Conservation (phyloP, 2,329 filamentous ascomycete genomes). For the Emergomyces pasteurianus region DNA sequence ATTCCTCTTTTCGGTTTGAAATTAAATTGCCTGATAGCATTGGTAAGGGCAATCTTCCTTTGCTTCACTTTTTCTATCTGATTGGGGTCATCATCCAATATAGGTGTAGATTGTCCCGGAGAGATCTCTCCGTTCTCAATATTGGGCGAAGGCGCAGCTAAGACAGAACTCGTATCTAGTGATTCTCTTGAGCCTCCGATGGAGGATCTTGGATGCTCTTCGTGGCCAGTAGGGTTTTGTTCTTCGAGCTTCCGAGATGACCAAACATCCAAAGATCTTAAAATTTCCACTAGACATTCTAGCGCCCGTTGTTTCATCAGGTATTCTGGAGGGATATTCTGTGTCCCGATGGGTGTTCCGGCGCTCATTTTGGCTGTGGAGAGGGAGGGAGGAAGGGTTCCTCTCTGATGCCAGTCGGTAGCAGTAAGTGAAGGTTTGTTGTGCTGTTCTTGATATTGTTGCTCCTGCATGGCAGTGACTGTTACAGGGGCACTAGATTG, state of each 20-base stretch:
- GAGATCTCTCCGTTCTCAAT: slow-evolving; percentile 44
- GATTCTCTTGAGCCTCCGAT: slow-evolving; percentile 56
- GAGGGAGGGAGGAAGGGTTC: slow-evolving; percentile 75
- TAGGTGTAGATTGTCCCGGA: slow-evolving; percentile 50
- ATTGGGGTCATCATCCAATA: slow-evolving; percentile 77
- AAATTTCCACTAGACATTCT: slow-evolving; percentile 75
- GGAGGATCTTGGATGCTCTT: slow-evolving; percentile 32
- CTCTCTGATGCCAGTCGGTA: slow-evolving; percentile 74
- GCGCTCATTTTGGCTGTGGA: slow-evolving; percentile 64
- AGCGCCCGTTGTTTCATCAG: slow-evolving; percentile 80
- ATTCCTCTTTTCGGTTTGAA: slow-evolving; percentile 94
- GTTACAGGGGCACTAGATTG: slow-evolving; percentile 69
- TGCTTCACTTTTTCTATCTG: slow-evolving; percentile 93
- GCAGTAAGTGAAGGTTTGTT: slow-evolving; percentile 46
- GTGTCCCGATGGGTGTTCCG: slow-evolving; percentile 32
- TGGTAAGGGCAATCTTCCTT: slow-evolving; percentile 79
- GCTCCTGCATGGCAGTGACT: slow-evolving; percentile 66
- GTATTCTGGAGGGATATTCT: slow-evolving; percentile 76
- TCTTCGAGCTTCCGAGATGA: slow-evolving; percentile 56
- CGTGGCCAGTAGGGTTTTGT: slow-evolving; percentile 15
- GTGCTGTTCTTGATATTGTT: slow-evolving; percentile 72
- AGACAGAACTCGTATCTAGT: slow-evolving; percentile 52
- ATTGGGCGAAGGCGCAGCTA: slow-evolving; percentile 47
- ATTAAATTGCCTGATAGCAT: slow-evolving; percentile 86
- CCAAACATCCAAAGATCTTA: slow-evolving; percentile 89